phyloP scores from a whole-genome alignment of 768 basidiomycete genomes.

The Tricholomella constricta region DNA sequence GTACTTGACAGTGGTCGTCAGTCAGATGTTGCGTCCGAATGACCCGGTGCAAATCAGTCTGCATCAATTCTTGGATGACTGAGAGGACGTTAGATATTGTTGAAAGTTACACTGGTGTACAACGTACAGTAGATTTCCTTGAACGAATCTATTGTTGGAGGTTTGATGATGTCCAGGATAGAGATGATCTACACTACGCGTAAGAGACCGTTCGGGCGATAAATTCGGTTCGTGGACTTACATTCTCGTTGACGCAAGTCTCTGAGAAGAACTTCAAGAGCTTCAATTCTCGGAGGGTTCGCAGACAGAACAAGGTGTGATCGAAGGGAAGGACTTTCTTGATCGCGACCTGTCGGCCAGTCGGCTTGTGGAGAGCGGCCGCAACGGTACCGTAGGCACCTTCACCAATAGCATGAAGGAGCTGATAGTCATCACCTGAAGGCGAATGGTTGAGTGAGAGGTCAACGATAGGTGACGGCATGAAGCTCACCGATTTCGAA shows the following conservation, averaged over 20 bases:
- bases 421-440: conserved; percentile 70
- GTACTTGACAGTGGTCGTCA: conserved; percentile 85
- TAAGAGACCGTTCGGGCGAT: conserved; percentile 5
- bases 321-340: conserved; percentile 96
- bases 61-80: conserved; percentile 89
- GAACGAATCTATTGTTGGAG: conserved; percentile 71
- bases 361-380: conserved; percentile 83
- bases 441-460: background rate
- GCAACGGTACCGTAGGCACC: conserved; percentile 91
- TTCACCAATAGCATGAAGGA: conserved; percentile 77
- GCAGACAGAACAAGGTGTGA: conserved; percentile 87
- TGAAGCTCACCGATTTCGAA: conserved; percentile 61
- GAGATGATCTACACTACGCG: conserved; percentile 71
- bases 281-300: conserved; percentile 91
- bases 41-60: conserved; percentile 89
- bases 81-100: conserved; percentile 12
- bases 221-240: conserved; percentile 30
- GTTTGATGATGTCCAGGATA: conserved; percentile 89
- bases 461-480: background rate
- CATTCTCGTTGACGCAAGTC: conserved; percentile 80
- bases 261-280: conserved; percentile 84
- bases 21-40: conserved; percentile 88
- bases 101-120: background rate
- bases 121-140: conserved; percentile 82
- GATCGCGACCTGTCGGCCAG: conserved; percentile 86